Evolutionary conservation across 305 asterid genomes (phyloP), one percentile per base, ranked within the genome.

Genomic region (Fraxinus floribunda): DNA sequence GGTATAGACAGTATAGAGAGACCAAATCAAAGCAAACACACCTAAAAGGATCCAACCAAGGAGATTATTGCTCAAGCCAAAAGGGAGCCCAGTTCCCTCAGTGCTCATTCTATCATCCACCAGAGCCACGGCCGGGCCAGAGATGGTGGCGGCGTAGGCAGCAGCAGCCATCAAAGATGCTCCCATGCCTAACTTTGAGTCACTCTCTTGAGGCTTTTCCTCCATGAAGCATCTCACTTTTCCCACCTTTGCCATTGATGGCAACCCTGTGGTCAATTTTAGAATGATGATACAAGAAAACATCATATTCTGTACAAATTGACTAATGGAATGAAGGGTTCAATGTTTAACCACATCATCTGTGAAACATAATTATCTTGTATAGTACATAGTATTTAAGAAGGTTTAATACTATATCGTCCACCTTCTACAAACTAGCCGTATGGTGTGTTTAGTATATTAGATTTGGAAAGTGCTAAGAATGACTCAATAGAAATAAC

Each of bases 101-200:
- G 97, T 95, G 94, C 92, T 91, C 97, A 95, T 66, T 86, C 99
- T 94, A 64, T 95, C 98, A 62, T 95, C 99, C 90, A 95, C 98
- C 84, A 95, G 86, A 3, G 97, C 99, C 95, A 94, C 80, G 66
- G 99, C 86, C 2, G 99, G 97, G 92, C 94, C 89, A 41, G 96
- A 89, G 89, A 87, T 36, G 46, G 91, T 89, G 20, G 93, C 93
- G 57, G 97, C 97, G 13, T 85, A 87, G 15, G 93, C 91, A 7
- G 97, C 92, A 0, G 90, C 92, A 44, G 87, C 89, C 85, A 91
- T 68, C 68, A 91, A 29, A 0, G 98, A 88, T 32, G 89, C 94
- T 5, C 89, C 90, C 93, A 89, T 88, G 11, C 94, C 92, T 84
- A 91, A 22, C 83, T 87, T 91, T 13, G 91, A 71, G 52, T 89